phyloP scores from a whole-genome alignment of 2,329 filamentous ascomycete species.

The Fusarium torulosum region DNA sequence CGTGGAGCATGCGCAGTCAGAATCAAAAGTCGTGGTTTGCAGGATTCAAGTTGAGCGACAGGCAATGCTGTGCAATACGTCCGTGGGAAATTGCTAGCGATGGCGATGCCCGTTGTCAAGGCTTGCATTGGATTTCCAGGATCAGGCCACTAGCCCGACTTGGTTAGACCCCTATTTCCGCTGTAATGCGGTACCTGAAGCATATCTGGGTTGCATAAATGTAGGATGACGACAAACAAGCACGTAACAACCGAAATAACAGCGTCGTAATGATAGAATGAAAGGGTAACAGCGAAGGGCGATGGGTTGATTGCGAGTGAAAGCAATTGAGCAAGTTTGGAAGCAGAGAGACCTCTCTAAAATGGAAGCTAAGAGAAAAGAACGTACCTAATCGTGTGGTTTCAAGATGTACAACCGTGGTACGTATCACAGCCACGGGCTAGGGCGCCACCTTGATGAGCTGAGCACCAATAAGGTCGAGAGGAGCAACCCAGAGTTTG shows the following conservation, averaged over 20 bases:
- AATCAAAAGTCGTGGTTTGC: slow-evolving; percentile 36
- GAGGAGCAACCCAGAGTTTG: slow-evolving; percentile 35
- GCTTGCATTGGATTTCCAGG: slow-evolving; percentile 39
- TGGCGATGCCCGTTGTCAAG: slow-evolving; percentile 49
- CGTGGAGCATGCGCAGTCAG: slow-evolving; percentile 20
- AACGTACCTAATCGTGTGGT: slow-evolving; percentile 25
- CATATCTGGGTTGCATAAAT: slow-evolving; percentile 22
- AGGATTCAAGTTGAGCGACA: slow-evolving; percentile 39
- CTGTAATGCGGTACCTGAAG: slow-evolving; percentile 47
- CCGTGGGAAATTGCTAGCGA: slow-evolving; percentile 56
- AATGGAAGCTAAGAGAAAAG: slow-evolving; percentile 9
- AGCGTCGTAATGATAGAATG: slow-evolving; percentile 11
- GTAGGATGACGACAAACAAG: slow-evolving; percentile 31
- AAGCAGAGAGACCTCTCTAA: slow-evolving; percentile 4
- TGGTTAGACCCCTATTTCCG: slow-evolving; percentile 38
- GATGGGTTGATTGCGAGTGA: background rate
- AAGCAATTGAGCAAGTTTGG: slow-evolving; percentile 5
- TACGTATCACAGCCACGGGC: slow-evolving; percentile 44
- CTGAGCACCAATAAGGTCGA: slow-evolving; percentile 38
- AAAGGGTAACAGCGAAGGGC: background rate
- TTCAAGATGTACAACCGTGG: slow-evolving; percentile 28
- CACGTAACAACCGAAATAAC: slow-evolving; percentile 15
- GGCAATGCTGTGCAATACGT: slow-evolving; percentile 42
- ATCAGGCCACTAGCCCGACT: slow-evolving; percentile 39
- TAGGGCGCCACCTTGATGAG: slow-evolving; percentile 46